Evolutionary conservation across 495 filamentous ascomycete species (phyloP).

Genomic region (Penicillium nucicola): DNA sequence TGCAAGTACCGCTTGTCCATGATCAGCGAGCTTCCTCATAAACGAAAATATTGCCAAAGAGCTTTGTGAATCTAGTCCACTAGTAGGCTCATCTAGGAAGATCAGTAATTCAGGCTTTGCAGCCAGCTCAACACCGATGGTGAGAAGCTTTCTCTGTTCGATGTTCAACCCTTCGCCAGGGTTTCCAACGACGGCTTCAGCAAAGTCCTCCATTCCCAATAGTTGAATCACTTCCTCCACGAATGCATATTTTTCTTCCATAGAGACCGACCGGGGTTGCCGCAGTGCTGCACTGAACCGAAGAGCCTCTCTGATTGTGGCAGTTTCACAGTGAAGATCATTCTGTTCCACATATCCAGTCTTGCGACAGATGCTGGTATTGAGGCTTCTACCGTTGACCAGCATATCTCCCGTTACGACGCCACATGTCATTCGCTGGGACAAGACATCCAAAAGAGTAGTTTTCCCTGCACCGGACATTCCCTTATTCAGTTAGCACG

Average conservation of each 20-base stretch:
- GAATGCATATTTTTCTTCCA: constrained; percentile 46
- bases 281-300: constrained; percentile 72
- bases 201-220: constrained; percentile 48
- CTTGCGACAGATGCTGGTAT: constrained; percentile 82
- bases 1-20: constrained; percentile 83
- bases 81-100: constrained; percentile 94
- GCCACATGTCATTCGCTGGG: constrained; percentile 51
- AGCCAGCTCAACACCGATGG: constrained; percentile 88
- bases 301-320: constrained; percentile 55
- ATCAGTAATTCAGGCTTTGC: constrained; percentile 84
- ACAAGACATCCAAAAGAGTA: constrained; percentile 60
- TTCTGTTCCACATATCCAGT: constrained; percentile 94
- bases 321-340: constrained; percentile 50
- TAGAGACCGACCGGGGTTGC: constrained; percentile 57
- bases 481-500: constrained; percentile 16
- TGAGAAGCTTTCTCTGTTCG: constrained; percentile 85
- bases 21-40: constrained; percentile 81
- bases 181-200: constrained; percentile 42
- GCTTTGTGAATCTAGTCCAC: constrained; percentile 80
- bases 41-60: constrained; percentile 81
- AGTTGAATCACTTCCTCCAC: constrained; percentile 53
- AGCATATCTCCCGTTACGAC: constrained; percentile 54
- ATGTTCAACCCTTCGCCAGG: constrained; percentile 72
- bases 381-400: constrained; percentile 52
- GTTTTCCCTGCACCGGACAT: constrained; percentile 65